Evolutionary conservation across 371 early-diverging fungal genomes (phyloP).

Genomic region (Apophysomyces variabilis): DNA sequence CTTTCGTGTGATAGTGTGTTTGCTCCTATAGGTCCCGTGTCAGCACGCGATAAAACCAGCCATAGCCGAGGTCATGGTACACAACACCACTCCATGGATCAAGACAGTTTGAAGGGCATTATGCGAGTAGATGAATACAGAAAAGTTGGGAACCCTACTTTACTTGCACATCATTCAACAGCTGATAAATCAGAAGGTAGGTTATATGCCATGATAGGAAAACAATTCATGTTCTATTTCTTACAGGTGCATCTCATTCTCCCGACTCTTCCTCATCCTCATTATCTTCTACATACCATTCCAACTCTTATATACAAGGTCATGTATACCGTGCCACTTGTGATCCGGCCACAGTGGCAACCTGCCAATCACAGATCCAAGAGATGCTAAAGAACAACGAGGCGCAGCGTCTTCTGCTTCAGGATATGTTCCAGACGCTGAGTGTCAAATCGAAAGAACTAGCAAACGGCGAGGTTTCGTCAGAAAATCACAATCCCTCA

Average conservation of each 20-base stretch:
- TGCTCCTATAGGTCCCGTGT: background rate
- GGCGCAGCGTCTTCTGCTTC: slow-evolving; percentile 31
- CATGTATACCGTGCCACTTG: slow-evolving; percentile 2
- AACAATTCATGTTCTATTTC: background rate
- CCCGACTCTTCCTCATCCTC: background rate
- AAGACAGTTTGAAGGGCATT: background rate
- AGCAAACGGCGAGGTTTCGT: background rate
- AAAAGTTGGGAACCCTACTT: background rate
- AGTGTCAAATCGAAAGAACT: background rate
- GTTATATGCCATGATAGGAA: background rate
- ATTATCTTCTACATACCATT: slow-evolving; percentile 6
- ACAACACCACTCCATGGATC: background rate
- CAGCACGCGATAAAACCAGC: background rate
- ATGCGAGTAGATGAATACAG: background rate
- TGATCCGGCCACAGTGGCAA: slow-evolving; percentile 11
- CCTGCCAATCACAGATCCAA: slow-evolving; percentile 31
- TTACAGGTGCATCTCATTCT: background rate
- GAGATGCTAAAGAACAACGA: slow-evolving; percentile 44
- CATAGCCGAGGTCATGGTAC: background rate
- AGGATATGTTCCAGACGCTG: slow-evolving; percentile 22
- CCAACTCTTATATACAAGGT: background rate
- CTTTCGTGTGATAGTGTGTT: background rate
- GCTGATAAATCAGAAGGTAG: background rate
- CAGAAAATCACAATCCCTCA: background rate
- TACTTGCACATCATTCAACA: background rate